These are phyloP conservation scores for Lathyrus aphaca DNA, from an alignment of 306 rosid species.

Conservation along the genomic window DNA sequence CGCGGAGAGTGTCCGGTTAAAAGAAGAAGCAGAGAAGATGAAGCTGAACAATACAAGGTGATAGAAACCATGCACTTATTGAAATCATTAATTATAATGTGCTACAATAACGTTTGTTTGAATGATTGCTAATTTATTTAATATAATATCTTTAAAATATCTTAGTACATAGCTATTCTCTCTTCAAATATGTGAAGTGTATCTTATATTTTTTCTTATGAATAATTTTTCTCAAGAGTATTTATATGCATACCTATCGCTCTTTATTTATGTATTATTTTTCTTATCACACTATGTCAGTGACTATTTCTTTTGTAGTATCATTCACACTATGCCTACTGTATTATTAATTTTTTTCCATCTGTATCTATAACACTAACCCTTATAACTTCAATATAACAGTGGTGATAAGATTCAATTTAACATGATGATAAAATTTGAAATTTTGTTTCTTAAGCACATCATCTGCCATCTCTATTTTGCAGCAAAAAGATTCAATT, in stretches of 20 bases:
- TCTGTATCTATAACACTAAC: neutral
- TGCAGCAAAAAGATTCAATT: conserved; percentile 38
- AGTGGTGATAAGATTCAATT: too few species aligned
- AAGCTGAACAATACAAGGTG: conserved; percentile 46
- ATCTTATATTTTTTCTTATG: neutral
- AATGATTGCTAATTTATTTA: conserved; percentile 24
- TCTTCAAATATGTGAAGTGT: neutral
- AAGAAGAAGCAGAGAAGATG: conserved; percentile 47
- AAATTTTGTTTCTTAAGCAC: too few species aligned
- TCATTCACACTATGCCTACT: neutral
- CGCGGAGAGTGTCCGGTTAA: conserved; percentile 49
- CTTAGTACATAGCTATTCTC: neutral
- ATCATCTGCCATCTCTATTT: conserved; percentile 69
- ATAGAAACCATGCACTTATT: neutral
- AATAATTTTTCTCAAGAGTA: neutral
- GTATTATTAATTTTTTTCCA: neutral
- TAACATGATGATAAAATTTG: too few species aligned
- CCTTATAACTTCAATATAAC: neutral
- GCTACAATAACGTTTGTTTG: neutral
- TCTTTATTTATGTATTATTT: neutral
- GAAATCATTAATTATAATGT: conserved; percentile 8
- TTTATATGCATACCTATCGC: neutral
- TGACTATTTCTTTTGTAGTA: neutral
- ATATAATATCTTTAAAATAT: neutral
- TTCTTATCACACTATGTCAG: too few species aligned